Evolutionary conservation across 1,139 yeast species (phyloP).

Genomic region (Taphrina pruni): DNA sequence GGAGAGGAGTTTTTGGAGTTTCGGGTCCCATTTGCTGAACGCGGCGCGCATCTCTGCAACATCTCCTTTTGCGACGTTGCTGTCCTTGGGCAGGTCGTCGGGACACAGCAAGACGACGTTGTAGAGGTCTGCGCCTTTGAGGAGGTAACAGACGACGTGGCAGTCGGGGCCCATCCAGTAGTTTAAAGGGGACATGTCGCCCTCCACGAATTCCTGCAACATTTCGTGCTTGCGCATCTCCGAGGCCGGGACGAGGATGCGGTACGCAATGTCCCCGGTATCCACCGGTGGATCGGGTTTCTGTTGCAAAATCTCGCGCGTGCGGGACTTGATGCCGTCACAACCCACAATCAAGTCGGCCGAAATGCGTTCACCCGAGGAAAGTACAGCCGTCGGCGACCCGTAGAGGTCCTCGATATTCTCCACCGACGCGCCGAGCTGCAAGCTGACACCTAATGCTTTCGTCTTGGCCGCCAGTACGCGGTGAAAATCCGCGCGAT

Average conservation of each 20-base stretch:
- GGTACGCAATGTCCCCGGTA: constrained; percentile 52
- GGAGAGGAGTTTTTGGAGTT: constrained; percentile 48
- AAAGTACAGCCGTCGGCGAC: neutral
- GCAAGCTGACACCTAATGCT: constrained; percentile 47
- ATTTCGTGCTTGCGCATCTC: constrained; percentile 50
- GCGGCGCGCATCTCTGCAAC: constrained; percentile 50
- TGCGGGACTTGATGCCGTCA: constrained; percentile 53
- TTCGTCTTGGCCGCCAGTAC: constrained; percentile 47
- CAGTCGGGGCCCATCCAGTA: constrained; percentile 54
- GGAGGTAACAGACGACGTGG: constrained; percentile 52
- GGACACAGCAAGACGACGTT: constrained; percentile 49
- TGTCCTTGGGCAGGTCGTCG: constrained; percentile 48
- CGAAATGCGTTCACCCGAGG: neutral
- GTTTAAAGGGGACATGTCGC: constrained; percentile 49
- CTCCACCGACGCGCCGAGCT: constrained; percentile 51
- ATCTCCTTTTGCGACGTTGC: constrained; percentile 48
- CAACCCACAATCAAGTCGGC: constrained; percentile 55
- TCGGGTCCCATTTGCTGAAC: constrained; percentile 53
- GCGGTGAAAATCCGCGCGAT: constrained; percentile 41
- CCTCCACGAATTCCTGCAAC: constrained; percentile 48
- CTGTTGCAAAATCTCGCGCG: constrained; percentile 45
- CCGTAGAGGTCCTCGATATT: constrained; percentile 46
- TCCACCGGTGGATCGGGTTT: constrained; percentile 48
- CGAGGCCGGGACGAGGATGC: constrained; percentile 49
- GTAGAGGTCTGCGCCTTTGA: constrained; percentile 49